Percentiles rank a stretch among this genome's conserved stretches.
These are phyloP conservation scores for Lobulomyces angularis DNA, from an alignment of 192 early-diverging fungal genomes.

Conservation along the genomic window DNA sequence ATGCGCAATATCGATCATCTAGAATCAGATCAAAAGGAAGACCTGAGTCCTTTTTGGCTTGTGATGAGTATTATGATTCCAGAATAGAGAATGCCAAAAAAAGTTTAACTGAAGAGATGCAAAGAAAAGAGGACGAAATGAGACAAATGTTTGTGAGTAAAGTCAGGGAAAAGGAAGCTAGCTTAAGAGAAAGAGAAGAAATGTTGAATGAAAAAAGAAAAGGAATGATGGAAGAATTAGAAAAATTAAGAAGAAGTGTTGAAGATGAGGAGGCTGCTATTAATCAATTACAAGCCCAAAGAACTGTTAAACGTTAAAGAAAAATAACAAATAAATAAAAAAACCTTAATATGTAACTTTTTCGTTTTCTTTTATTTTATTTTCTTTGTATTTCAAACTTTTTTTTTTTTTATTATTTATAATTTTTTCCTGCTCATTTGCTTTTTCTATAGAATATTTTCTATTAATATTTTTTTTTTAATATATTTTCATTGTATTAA, in stretches of 20 bases:
- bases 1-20: slow-evolving; percentile 88
- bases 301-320: too few relatives aligned
- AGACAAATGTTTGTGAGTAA: slow-evolving; percentile 44
- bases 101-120: slow-evolving; percentile 54
- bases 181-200: slow-evolving; percentile 40
- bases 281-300: too few relatives aligned
- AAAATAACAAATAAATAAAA: too few relatives aligned
- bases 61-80: slow-evolving; percentile 67
- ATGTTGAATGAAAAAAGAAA: slow-evolving; percentile 25
- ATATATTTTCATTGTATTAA: too few relatives aligned
- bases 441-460: too few relatives aligned
- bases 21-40: slow-evolving; percentile 68
- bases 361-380: too few relatives aligned
- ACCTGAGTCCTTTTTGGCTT: slow-evolving; percentile 65
- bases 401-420: too few relatives aligned
- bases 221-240: slow-evolving; percentile 40
- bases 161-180: slow-evolving; percentile 48
- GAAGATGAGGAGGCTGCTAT: slow-evolving; percentile 23
- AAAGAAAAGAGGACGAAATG: slow-evolving; percentile 60
- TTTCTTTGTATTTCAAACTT: too few relatives aligned
- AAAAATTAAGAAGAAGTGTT: slow-evolving; percentile 20
- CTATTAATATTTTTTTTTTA: too few relatives aligned
- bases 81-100: slow-evolving; percentile 55
- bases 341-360: too few relatives aligned
- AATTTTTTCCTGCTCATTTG: too few relatives aligned